These are phyloP conservation scores for Pseudocercospora cruenta DNA, from an alignment of 2,329 filamentous ascomycete genomes.

Conservation along the genomic window DNA sequence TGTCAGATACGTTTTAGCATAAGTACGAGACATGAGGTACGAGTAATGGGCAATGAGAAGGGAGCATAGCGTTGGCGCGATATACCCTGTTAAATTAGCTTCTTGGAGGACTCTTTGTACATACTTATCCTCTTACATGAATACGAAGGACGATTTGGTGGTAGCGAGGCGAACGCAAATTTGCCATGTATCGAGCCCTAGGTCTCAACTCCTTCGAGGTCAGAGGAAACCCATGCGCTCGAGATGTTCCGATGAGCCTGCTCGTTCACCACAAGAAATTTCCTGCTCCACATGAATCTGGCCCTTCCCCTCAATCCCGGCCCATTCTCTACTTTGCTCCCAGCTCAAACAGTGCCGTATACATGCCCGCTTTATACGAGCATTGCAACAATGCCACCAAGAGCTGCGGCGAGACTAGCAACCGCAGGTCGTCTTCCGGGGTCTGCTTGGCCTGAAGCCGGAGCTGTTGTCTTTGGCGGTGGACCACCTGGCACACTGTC, in stretches of 20 bases:
- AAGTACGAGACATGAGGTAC: slow-evolving; percentile 1
- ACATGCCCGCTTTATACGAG: not conserved
- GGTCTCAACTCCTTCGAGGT: not conserved
- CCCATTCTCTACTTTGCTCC: not conserved
- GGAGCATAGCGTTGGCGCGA: not conserved
- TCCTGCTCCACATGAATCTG: not conserved
- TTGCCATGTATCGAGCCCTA: not conserved
- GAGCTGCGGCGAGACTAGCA: not conserved
- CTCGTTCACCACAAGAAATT: not conserved
- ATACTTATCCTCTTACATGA: not conserved
- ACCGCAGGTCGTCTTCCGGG: not conserved
- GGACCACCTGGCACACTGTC: not conserved
- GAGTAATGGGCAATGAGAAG: not conserved
- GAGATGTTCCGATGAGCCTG: not conserved
- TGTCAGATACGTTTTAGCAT: not conserved
- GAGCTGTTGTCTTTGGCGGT: not conserved
- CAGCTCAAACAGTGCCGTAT: not conserved
- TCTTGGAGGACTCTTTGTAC: not conserved
- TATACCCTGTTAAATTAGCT: not conserved
- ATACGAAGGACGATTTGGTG: not conserved
- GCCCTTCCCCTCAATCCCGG: not conserved
- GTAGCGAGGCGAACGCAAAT: not conserved
- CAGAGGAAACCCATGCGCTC: not conserved
- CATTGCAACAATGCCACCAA: not conserved
- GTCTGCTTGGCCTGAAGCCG: not conserved